phyloP scores from a whole-genome alignment of 169 alveolate species.

The Plasmodium gaboni region DNA sequence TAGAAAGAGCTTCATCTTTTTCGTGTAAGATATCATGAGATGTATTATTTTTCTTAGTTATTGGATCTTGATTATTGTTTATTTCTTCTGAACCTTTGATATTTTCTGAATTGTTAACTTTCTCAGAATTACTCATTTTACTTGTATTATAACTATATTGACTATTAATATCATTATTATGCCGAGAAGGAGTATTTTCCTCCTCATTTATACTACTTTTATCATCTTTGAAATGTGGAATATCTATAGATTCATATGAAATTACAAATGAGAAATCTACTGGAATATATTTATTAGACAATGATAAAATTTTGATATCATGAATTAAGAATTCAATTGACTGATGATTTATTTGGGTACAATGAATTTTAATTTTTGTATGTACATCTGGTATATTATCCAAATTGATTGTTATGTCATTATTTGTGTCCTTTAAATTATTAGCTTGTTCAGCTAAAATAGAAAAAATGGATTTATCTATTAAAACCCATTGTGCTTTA shows the following conservation, averaged over 20 bases:
- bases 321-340: slow-evolving; percentile 36
- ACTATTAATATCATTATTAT: not conserved
- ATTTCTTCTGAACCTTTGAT: not conserved
- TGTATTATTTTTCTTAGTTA: not conserved
- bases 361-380: slow-evolving; percentile 49
- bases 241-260: slow-evolving; percentile 25
- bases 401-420: slow-evolving; percentile 28
- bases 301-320: slow-evolving; percentile 27
- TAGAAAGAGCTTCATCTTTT: not conserved
- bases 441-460: slow-evolving; percentile 74
- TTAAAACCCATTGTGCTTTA: slow-evolving; percentile 68
- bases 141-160: not conserved
- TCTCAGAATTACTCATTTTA: not conserved
- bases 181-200: not conserved
- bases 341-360: slow-evolving; percentile 70
- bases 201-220: not conserved
- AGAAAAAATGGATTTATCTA: slow-evolving; percentile 72
- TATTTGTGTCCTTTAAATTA: slow-evolving; percentile 69
- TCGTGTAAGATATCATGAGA: not conserved
- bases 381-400: not conserved
- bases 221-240: not conserved
- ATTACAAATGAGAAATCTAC: slow-evolving; percentile 60
- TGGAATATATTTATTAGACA: not conserved
- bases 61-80: not conserved
- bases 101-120: not conserved